A percentile compares a stretch with the other conserved stretches of the same genome.
Evolutionary conservation across 2,329 filamentous ascomycete genomes (phyloP).

Genomic region (Penicillium sp.): DNA sequence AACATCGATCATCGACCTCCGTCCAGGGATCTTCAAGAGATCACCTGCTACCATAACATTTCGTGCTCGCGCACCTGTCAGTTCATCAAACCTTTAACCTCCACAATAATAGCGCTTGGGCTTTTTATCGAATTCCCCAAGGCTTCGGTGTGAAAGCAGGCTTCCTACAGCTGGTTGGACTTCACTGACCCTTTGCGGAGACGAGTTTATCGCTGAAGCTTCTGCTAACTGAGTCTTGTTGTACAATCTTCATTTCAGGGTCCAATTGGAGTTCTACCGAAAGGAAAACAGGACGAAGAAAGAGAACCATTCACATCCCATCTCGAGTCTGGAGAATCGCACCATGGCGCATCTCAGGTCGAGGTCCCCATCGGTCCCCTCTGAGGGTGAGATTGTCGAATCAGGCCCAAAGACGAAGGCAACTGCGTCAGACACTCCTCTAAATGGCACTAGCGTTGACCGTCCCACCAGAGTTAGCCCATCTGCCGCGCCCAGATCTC

Average conservation of each 20-base stretch:
- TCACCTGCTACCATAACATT: constrained; percentile 6
- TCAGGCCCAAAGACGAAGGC: constrained; percentile 71
- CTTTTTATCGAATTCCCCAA: constrained; percentile 21
- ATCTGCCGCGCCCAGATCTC: constrained; percentile 47
- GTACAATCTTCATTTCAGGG: constrained; percentile 29
- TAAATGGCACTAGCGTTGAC: constrained; percentile 84
- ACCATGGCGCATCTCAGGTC: constrained; percentile 48
- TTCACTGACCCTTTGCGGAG: constrained; percentile 35
- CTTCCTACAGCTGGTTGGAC: constrained; percentile 42
- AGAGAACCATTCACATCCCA: neutral
- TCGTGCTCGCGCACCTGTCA: neutral
- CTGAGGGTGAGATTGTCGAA: constrained; percentile 84
- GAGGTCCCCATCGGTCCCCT: constrained; percentile 61
- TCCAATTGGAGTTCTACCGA: constrained; percentile 12
- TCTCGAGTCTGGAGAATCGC: constrained; percentile 12
- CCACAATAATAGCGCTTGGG: constrained; percentile 15
- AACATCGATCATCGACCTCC: neutral
- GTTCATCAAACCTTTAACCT: constrained; percentile 2
- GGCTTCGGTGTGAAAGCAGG: constrained; percentile 33
- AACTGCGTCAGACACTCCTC: constrained; percentile 73
- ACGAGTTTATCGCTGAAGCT: constrained; percentile 28
- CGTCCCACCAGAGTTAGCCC: constrained; percentile 75
- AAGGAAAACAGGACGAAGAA: neutral
- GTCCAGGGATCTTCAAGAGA: constrained; percentile 14
- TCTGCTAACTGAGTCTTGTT: constrained; percentile 37